Evolutionary conservation across 2,329 filamentous ascomycete species (phyloP), one percentile per base, ranked within the genome.

Genomic region (Neofusicoccum kwambonambiense): DNA sequence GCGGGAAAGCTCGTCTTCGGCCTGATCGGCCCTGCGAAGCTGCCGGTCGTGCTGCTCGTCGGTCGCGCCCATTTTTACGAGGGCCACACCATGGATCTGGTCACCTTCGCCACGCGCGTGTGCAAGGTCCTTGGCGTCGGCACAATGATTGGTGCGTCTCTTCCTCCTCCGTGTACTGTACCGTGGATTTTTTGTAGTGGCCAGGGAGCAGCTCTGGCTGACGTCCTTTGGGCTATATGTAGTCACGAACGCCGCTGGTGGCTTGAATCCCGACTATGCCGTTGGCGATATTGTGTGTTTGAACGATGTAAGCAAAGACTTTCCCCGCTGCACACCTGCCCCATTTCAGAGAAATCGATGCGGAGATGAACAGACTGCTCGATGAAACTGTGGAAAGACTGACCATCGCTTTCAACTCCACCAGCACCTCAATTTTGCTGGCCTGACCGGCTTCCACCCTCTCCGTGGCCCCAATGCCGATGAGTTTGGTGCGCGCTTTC

Each of bases 61-160:
- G 87, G 87, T 68, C 81, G 87, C 72, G 84, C 84, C 69, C 87
- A 89, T 75, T 89, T 87, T 77, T 90, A 89, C 72, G 88, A 90
- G 76, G 88, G 88, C 39, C 84, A 90, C 71, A 82, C 83, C 2
- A 87, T 89, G 77, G 81, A 87, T 62, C 78, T 82, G 52, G 83
- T 87, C 42, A 87, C 87, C 31, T 89, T 89, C 70, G 87, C 87
- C 31, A 84, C 87, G 11, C 82, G 88, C 61, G 84, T 90, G 5
- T 86, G 89, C 77, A 88, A 86, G 69, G 73, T 86, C 0, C 75
- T 90, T 9, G 87, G 86, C 27, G 80, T 89, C 19, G 80, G 87
- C 68, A 86, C 82, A 1, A 81, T 89, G 69, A 81, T 87, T 68
- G 80, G 83, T 86, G 71, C 75, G 76, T 64, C 17, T 47, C 27